Evolutionary conservation across 805 yeast genomes (phyloP).

Genomic region (Starmerella gropengiesseri): DNA sequence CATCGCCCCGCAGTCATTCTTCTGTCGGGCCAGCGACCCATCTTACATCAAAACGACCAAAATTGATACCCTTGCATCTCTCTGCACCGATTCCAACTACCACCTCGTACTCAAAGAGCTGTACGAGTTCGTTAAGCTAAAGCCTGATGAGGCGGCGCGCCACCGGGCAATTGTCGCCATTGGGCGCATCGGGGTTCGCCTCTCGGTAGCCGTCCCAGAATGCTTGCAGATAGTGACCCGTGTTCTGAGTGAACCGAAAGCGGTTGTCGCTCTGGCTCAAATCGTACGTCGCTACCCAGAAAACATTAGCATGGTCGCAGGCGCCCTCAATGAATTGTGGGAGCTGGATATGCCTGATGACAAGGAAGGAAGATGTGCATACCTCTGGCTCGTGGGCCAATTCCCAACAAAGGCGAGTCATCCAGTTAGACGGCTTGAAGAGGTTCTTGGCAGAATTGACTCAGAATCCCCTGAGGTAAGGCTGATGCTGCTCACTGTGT

Average conservation of each 20-base stretch:
- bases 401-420: slow-evolving; percentile 38
- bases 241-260: slow-evolving; percentile 60
- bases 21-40: slow-evolving; percentile 76
- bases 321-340: background rate
- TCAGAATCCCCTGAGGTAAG: slow-evolving; percentile 70
- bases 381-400: slow-evolving; percentile 71
- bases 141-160: slow-evolving; percentile 75
- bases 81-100: slow-evolving; percentile 56
- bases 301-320: slow-evolving; percentile 31
- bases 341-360: slow-evolving; percentile 26
- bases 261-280: slow-evolving; percentile 62
- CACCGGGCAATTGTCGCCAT: slow-evolving; percentile 80
- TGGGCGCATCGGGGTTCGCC: slow-evolving; percentile 76
- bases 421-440: slow-evolving; percentile 32
- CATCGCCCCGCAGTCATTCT: slow-evolving; percentile 41
- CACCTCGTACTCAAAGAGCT: slow-evolving; percentile 57
- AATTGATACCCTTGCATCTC: slow-evolving; percentile 68
- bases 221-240: slow-evolving; percentile 56
- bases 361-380: slow-evolving; percentile 64
- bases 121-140: slow-evolving; percentile 69
- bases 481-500: slow-evolving; percentile 59
- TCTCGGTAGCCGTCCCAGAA: slow-evolving; percentile 47
- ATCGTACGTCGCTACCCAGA: slow-evolving; percentile 67
- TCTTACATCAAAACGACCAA: slow-evolving; percentile 83
- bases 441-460: slow-evolving; percentile 37